Evolutionary conservation across 1,284 basidiomycete species (phyloP).

Genomic region (Ceratobasidium theobromae): DNA sequence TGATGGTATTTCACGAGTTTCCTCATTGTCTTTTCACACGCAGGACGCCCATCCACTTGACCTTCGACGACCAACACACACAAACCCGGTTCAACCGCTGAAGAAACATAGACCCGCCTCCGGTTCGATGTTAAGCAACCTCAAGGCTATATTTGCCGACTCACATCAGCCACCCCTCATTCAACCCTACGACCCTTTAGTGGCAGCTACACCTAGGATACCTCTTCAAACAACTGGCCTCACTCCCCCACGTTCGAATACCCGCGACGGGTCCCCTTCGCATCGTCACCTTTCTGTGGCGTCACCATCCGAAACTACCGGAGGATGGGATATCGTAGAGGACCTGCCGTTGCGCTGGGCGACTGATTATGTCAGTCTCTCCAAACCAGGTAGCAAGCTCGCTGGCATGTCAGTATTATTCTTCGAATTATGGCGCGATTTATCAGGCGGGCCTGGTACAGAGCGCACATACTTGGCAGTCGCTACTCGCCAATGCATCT

Average conservation of each 20-base stretch:
- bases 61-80: conserved; percentile 54
- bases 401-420: conserved; percentile 58
- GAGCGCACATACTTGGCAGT: conserved; percentile 57
- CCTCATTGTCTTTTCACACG: conserved; percentile 8
- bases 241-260: conserved; percentile 36
- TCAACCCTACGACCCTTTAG: conserved; percentile 36
- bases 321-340: conserved; percentile 71
- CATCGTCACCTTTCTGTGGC: conserved; percentile 18
- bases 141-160: conserved; percentile 31
- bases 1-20: conserved; percentile 21
- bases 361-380: conserved; percentile 74
- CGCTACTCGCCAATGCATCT: conserved; percentile 68
- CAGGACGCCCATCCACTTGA: conserved; percentile 63
- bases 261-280: conserved; percentile 38
- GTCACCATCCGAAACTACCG: conserved; percentile 44
- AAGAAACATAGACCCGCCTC: conserved; percentile 27
- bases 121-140: conserved; percentile 14
- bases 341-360: conserved; percentile 77
- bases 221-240: neutral
- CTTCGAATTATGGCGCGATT: conserved; percentile 61
- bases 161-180: conserved; percentile 23
- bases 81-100: conserved; percentile 43
- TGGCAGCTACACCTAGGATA: conserved; percentile 35
- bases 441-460: conserved; percentile 51
- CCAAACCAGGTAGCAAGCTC: conserved; percentile 63